phyloP scores from a whole-genome alignment of 345 rosid species.

The Clausena lansium region DNA sequence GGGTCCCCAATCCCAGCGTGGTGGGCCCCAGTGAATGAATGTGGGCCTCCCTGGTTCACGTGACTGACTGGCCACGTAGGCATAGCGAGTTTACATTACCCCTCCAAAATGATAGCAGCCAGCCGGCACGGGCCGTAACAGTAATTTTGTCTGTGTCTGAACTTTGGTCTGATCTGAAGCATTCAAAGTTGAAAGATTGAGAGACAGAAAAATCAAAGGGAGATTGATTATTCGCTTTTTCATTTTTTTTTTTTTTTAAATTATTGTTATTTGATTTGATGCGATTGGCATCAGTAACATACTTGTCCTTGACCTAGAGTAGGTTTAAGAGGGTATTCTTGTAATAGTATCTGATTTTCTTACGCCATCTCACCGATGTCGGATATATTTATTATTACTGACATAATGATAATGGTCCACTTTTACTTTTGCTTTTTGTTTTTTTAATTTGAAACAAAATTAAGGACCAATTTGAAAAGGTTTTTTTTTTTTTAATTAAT shows the following conservation, averaged over 20 bases:
- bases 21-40: too few species aligned
- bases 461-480: neutral
- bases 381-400: too few species aligned
- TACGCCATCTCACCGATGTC: too few species aligned
- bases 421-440: too few species aligned
- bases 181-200: neutral
- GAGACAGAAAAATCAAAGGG: neutral
- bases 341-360: neutral
- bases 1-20: neutral
- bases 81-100: neutral
- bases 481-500: too few species aligned
- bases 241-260: too few species aligned
- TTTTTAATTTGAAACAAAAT: neutral
- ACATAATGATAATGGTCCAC: too few species aligned
- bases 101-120: too few species aligned
- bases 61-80: neutral
- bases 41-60: neutral
- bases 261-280: neutral
- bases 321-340: neutral
- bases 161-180: neutral
- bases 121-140: neutral
- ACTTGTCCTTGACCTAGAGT: neutral
- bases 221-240: neutral
- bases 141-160: neutral
- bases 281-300: neutral